Evolutionary conservation across 805 yeast genomes (phyloP).

Genomic region (Schwanniomyces occidentalis): DNA sequence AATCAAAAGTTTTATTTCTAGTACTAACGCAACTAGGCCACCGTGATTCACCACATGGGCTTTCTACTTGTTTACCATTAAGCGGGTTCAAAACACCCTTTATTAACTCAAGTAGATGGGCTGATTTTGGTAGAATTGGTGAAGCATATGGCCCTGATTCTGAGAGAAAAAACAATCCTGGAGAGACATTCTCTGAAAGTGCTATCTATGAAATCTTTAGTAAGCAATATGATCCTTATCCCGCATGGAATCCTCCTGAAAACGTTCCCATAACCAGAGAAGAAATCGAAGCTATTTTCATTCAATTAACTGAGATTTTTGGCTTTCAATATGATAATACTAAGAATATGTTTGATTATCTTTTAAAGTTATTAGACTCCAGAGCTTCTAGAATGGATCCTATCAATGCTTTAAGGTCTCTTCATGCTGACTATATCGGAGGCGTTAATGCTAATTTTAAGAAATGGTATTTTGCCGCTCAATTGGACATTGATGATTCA

Average conservation of each 20-base stretch:
- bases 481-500: conserved; percentile 60
- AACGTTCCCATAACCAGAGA: conserved; percentile 49
- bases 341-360: conserved; percentile 65
- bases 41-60: conserved; percentile 6
- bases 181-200: conserved; percentile 39
- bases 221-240: conserved; percentile 50
- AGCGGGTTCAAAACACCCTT: conserved; percentile 49
- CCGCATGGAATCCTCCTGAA: conserved; percentile 48
- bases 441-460: conserved; percentile 67
- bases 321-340: conserved; percentile 71
- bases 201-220: conserved; percentile 48
- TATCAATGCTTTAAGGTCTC: conserved; percentile 50
- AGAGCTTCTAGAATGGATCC: conserved; percentile 68
- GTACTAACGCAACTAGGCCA: conserved; percentile 9
- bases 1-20: background rate
- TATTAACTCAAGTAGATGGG: conserved; percentile 45
- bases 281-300: conserved; percentile 58
- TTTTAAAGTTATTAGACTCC: conserved; percentile 63
- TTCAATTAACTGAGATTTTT: conserved; percentile 52
- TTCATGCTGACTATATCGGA: conserved; percentile 77
- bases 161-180: conserved; percentile 27
- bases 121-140: conserved; percentile 35
- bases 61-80: conserved; percentile 12
- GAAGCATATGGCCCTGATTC: conserved; percentile 28
- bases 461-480: conserved; percentile 78